Evolutionary conservation across 306 rosid genomes (phyloP).

Genomic region (Vigna radiata): DNA sequence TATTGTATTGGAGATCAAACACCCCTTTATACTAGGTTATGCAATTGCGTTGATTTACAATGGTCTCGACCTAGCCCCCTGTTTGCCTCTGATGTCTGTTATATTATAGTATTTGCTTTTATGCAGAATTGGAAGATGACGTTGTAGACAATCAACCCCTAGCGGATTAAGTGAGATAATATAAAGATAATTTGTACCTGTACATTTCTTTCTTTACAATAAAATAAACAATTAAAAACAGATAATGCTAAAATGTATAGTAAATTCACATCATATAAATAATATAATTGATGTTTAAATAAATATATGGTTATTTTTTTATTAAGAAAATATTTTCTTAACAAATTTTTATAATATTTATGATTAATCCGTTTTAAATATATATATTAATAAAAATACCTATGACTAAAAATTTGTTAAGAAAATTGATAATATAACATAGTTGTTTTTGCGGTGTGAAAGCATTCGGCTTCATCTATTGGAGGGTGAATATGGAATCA

Average conservation of each 20-base stretch:
- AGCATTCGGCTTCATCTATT: background rate
- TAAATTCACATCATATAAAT: background rate
- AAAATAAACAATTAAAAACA: background rate
- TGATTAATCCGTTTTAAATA: too few species aligned
- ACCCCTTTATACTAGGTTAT: background rate
- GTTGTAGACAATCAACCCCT: background rate
- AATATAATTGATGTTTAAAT: background rate
- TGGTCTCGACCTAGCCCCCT: background rate
- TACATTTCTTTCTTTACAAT: too few species aligned
- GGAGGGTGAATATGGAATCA: background rate
- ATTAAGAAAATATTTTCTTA: too few species aligned
- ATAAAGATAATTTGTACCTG: background rate
- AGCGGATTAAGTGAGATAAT: background rate
- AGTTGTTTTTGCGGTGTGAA: too few species aligned
- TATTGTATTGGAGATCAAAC: background rate
- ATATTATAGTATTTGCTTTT: background rate
- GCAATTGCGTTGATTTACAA: too few species aligned
- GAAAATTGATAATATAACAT: too few species aligned
- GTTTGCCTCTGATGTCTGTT: background rate
- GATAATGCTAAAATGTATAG: background rate
- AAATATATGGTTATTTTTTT: background rate
- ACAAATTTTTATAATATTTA: too few species aligned
- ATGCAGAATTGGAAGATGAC: constrained; percentile 10
- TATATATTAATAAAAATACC: too few species aligned
- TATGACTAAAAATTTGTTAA: too few species aligned